These are phyloP conservation scores for Daedaleopsis sinensis DNA, from an alignment of 768 basidiomycete species.

Conservation along the genomic window DNA sequence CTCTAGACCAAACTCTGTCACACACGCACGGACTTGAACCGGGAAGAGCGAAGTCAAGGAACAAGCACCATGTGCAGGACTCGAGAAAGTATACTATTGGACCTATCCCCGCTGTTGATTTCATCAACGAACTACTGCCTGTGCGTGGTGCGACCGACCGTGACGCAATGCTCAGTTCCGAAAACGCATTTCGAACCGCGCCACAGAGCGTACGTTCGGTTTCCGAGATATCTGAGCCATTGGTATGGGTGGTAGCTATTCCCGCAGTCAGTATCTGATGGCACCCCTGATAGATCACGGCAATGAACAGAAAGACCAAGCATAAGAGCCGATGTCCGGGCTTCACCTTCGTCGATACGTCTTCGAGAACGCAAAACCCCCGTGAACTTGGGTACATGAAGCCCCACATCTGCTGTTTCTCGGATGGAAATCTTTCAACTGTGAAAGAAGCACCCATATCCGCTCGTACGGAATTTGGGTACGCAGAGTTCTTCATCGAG, in stretches of 20 bases:
- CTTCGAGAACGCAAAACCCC: too few relatives aligned
- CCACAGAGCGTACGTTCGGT: neutral
- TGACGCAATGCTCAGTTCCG: neutral
- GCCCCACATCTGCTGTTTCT: too few relatives aligned
- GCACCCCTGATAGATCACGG: neutral
- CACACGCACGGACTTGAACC: neutral
- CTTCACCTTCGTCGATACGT: too few relatives aligned
- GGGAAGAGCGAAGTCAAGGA: neutral
- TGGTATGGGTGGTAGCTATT: neutral
- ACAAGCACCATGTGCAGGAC: neutral
- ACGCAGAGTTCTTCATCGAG: conserved; percentile 12
- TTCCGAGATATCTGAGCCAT: neutral
- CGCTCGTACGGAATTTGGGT: too few relatives aligned
- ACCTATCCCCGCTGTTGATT: neutral
- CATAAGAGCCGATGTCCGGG: too few relatives aligned
- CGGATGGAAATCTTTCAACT: too few relatives aligned
- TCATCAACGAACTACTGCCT: conserved; percentile 7
- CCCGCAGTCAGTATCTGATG: neutral
- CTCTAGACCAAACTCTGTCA: neutral
- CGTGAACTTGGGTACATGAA: too few relatives aligned
- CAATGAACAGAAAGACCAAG: too few relatives aligned
- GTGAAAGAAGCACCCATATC: too few relatives aligned
- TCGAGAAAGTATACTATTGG: neutral
- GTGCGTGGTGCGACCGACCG: too few relatives aligned
- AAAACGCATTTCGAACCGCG: neutral